Evolutionary conservation across 116 monocot species (phyloP).

Genomic region (Phalaenopsis hybrid): DNA sequence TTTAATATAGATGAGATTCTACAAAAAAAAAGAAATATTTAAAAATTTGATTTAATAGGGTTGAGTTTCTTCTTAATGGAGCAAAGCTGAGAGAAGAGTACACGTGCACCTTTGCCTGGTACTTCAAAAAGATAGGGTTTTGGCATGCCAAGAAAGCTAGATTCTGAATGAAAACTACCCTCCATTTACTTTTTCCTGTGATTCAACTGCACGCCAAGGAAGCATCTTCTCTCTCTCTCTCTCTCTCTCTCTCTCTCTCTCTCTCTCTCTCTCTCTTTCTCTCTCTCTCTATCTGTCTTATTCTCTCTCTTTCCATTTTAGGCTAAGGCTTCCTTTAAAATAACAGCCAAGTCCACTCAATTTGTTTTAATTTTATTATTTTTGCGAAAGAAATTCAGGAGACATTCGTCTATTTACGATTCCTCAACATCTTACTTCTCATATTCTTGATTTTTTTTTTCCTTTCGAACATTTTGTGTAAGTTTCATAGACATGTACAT

Average conservation of each 20-base stretch:
- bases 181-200: slow-evolving; percentile 23
- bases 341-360: too few species aligned
- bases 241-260: too few species aligned
- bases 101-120: not conserved
- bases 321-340: too few species aligned
- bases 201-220: slow-evolving; percentile 15
- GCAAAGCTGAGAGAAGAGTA: not conserved
- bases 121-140: slow-evolving; percentile 7
- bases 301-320: too few species aligned
- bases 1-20: too few species aligned
- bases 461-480: not conserved
- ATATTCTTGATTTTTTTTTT: not conserved
- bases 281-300: too few species aligned
- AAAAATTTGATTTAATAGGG: not conserved
- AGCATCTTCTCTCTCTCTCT: not conserved
- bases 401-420: too few species aligned
- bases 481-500: not conserved
- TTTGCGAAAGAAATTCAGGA: too few species aligned
- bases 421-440: too few species aligned
- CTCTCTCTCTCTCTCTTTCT: too few species aligned
- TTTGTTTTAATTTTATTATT: too few species aligned
- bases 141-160: slow-evolving; percentile 44
- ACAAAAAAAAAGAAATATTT: too few species aligned
- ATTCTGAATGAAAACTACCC: slow-evolving; percentile 19
- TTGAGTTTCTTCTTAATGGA: slow-evolving; percentile 2